These are phyloP conservation scores for Pisolithus microcarpus DNA, from an alignment of 768 basidiomycete species.

Conservation along the genomic window DNA sequence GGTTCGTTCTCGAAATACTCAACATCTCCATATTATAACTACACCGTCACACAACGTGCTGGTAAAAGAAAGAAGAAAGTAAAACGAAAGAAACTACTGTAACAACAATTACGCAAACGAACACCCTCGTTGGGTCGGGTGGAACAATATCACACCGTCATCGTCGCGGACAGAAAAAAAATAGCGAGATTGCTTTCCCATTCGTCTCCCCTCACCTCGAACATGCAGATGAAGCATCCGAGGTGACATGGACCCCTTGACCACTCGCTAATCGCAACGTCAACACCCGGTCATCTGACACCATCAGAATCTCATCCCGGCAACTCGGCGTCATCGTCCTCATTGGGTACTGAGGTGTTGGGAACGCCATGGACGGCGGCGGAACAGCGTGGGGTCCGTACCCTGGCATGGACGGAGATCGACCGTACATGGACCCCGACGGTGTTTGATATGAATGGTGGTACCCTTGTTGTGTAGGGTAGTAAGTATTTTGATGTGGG, in stretches of 20 bases:
- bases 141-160: too few species aligned
- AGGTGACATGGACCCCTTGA: slow-evolving; percentile 6
- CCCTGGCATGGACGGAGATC: slow-evolving; percentile 6
- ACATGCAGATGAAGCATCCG: slow-evolving; percentile 9
- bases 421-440: slow-evolving; percentile 9
- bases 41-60: too few species aligned
- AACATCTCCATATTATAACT: too few species aligned
- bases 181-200: too few species aligned
- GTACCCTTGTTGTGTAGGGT: slow-evolving; percentile 18
- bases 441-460: slow-evolving; percentile 26
- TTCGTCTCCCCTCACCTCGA: too few species aligned
- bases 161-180: too few species aligned
- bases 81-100: too few species aligned
- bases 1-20: too few species aligned
- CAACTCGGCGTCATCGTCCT: slow-evolving; percentile 43
- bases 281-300: slow-evolving; percentile 82
- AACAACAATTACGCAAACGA: too few species aligned
- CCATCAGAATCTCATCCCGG: slow-evolving; percentile 82
- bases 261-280: slow-evolving; percentile 47
- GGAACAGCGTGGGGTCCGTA: background rate
- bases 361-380: background rate
- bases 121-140: too few species aligned
- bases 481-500: slow-evolving; percentile 30
- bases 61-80: too few species aligned
- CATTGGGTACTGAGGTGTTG: slow-evolving; percentile 4